A percentile compares a stretch with the other conserved stretches of the same genome.
Conservation (phyloP, 495 filamentous ascomycete genomes). For the Aspergillus cristatus region DNA sequence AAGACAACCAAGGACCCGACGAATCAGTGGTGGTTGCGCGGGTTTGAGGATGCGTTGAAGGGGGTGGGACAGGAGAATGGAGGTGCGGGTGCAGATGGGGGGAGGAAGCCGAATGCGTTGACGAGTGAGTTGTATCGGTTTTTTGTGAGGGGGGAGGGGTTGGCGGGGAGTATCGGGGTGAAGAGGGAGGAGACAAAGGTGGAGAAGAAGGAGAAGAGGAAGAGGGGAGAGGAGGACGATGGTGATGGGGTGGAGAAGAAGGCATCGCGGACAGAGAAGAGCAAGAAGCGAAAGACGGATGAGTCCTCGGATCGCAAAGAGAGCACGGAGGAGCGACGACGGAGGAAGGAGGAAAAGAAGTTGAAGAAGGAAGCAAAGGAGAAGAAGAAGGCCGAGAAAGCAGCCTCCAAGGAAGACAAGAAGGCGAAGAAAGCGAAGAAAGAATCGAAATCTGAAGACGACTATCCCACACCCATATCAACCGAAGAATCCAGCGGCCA, state of each 20-base stretch:
- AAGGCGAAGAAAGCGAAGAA: slow-evolving; percentile 16
- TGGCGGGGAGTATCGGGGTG: slow-evolving; percentile 55
- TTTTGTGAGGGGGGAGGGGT: slow-evolving; percentile 66
- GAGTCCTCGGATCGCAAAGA: slow-evolving; percentile 18
- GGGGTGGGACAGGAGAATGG: slow-evolving; percentile 48
- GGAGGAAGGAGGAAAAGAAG: slow-evolving; percentile 16
- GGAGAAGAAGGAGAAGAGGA: slow-evolving; percentile 5
- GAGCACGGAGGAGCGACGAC: slow-evolving; percentile 18
- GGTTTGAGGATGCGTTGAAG: slow-evolving; percentile 70
- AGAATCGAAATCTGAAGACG: slow-evolving; percentile 15
- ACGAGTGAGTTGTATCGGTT: slow-evolving; percentile 64
- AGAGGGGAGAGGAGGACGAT: slow-evolving; percentile 5
- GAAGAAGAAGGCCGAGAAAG: slow-evolving; percentile 26
- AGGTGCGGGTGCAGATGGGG: slow-evolving; percentile 6
- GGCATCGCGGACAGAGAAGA: slow-evolving; percentile 23
- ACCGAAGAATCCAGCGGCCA: slow-evolving; percentile 24
- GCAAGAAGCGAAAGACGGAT: slow-evolving; percentile 27
- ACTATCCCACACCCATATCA: slow-evolving; percentile 33
- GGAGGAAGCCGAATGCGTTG: slow-evolving; percentile 25
- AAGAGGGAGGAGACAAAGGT: slow-evolving; percentile 6
- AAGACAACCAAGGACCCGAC: slow-evolving; percentile 52
- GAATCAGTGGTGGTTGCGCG: slow-evolving; percentile 73
- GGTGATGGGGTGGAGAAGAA: slow-evolving; percentile 12
- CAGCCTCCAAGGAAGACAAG: slow-evolving; percentile 15
- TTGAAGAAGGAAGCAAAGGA: slow-evolving; percentile 22